Conservation (phyloP, 2,329 filamentous ascomycete genomes). For the Talaromyces rugulosus region DNA sequence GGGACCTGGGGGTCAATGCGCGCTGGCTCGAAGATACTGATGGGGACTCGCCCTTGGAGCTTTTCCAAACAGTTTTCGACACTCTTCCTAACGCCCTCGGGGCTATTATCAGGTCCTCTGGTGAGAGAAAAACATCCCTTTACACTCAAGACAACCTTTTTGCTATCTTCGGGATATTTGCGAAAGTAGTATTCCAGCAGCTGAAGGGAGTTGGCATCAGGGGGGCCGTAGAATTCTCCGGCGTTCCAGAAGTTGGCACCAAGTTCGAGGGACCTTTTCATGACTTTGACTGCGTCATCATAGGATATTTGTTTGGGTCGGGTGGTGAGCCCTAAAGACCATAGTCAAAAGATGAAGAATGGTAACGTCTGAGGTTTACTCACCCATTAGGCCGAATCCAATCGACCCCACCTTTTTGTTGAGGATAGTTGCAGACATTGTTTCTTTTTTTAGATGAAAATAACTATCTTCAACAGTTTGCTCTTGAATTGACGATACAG, state of each 20-base stretch:
- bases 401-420: conserved; percentile 41
- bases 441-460: background rate
- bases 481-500: background rate
- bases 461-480: background rate
- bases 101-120: conserved; percentile 47
- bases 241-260: conserved; percentile 26
- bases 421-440: background rate
- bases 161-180: conserved; percentile 59
- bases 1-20: conserved; percentile 52
- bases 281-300: conserved; percentile 31
- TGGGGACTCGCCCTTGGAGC: conserved; percentile 37
- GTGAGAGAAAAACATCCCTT: conserved; percentile 51
- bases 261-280: conserved; percentile 50
- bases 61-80: conserved; percentile 54
- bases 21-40: conserved; percentile 59
- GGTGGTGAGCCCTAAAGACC: background rate
- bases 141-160: conserved; percentile 58
- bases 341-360: background rate
- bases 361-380: conserved; percentile 12
- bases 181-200: conserved; percentile 60
- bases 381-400: conserved; percentile 56
- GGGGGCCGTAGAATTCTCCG: conserved; percentile 49
- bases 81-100: conserved; percentile 52
- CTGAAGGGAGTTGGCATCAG: conserved; percentile 53
- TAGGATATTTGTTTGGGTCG: background rate